Evolutionary conservation across 2,329 filamentous ascomycete genomes (phyloP).

Genomic region (Corniculantispora saksenae): DNA sequence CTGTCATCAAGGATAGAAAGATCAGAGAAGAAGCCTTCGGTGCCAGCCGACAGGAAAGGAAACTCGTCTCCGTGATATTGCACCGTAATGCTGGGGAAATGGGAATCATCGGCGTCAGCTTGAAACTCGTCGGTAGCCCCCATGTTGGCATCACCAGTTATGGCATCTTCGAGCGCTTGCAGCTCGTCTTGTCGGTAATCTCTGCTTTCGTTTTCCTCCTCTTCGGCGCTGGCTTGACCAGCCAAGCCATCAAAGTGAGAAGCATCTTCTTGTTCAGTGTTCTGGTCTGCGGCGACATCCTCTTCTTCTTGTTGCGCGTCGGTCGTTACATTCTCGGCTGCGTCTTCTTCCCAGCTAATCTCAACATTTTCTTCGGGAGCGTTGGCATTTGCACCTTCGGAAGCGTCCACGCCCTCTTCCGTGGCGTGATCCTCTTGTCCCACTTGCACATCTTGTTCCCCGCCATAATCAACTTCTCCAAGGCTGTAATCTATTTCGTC

Average conservation of each 20-base stretch:
- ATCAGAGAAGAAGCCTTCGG: constrained; percentile 48
- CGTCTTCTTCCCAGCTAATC: constrained; percentile 28
- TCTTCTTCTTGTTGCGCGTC: not conserved
- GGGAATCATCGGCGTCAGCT: constrained; percentile 2
- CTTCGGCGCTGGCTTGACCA: constrained; percentile 4
- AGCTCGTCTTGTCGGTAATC: constrained; percentile 12
- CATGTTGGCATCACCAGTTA: constrained; percentile 1
- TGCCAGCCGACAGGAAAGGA: constrained; percentile 39
- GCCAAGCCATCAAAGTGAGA: not conserved
- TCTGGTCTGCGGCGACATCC: constrained; percentile 7
- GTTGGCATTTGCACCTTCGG: constrained; percentile 14
- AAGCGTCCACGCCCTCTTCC: not conserved
- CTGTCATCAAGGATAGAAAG: constrained; percentile 43
- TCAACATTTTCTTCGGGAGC: constrained; percentile 22
- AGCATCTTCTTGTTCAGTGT: constrained; percentile 11
- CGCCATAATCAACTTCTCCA: not conserved
- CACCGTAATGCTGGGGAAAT: constrained; percentile 41
- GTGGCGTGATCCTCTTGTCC: not conserved
- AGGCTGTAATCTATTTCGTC: constrained; percentile 40
- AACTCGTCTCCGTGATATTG: constrained; percentile 47
- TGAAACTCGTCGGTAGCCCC: constrained; percentile 11
- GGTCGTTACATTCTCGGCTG: not conserved
- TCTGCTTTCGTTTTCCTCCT: constrained; percentile 7
- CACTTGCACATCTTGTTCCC: constrained; percentile 31
- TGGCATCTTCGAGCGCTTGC: not conserved